These are phyloP conservation scores for Asterella californica DNA, from an alignment of 225 moss, liverwort and hornwort species.

Conservation along the genomic window DNA sequence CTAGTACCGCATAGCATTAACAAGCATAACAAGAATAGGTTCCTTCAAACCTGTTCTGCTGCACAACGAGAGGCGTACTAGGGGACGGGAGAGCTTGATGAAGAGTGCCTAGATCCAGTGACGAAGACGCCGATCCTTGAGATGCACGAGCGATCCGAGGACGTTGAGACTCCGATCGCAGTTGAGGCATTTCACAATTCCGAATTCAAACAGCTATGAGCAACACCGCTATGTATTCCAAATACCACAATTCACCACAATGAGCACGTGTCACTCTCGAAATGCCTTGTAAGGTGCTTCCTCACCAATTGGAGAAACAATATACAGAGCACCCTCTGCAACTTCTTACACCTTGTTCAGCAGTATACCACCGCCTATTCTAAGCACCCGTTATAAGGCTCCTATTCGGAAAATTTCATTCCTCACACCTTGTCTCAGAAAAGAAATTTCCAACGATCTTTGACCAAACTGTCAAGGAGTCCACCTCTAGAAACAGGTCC, in stretches of 20 bases:
- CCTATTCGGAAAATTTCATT: background rate
- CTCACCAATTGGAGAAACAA: background rate
- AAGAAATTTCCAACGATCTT: background rate
- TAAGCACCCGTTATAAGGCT: background rate
- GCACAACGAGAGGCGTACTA: constrained; percentile 18
- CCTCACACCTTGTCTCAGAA: background rate
- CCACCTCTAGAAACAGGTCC: background rate
- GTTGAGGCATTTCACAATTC: constrained; percentile 26
- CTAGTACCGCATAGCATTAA: background rate
- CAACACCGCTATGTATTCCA: too few relatives aligned
- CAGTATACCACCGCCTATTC: background rate
- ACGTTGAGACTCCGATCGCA: constrained; percentile 32
- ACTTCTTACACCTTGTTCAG: background rate
- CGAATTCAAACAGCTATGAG: background rate
- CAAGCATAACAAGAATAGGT: background rate
- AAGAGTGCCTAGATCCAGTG: constrained; percentile 36
- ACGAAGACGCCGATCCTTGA: constrained; percentile 20
- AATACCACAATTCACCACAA: background rate
- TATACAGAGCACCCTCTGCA: background rate
- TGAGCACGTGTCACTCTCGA: too few relatives aligned
- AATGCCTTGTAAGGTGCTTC: background rate
- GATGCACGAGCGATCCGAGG: constrained; percentile 30
- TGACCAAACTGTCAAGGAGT: background rate
- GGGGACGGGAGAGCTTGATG: constrained; percentile 37
- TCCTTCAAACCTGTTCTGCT: constrained; percentile 28